Evolutionary conservation across 306 rosid species (phyloP).

Genomic region (Inga laurina): DNA sequence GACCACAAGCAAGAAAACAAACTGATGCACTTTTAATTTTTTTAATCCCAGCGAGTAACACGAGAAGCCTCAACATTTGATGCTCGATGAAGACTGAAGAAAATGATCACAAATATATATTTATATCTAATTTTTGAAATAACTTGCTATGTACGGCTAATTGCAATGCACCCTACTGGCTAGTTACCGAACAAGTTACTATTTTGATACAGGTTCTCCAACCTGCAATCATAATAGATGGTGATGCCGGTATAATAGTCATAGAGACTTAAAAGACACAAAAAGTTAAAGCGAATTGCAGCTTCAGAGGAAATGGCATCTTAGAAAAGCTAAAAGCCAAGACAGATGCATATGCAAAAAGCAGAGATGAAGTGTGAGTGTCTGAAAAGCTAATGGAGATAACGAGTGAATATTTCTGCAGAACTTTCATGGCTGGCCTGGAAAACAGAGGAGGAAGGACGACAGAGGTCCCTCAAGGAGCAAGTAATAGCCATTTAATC

Average conservation of each 20-base stretch:
- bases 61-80: background rate
- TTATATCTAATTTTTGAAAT: too few species aligned
- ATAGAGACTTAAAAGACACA: background rate
- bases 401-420: background rate
- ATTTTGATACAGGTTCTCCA: background rate
- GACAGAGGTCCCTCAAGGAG: background rate
- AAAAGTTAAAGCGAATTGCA: background rate
- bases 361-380: background rate
- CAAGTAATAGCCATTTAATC: constrained; percentile 21
- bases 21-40: background rate
- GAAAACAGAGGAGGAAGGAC: background rate
- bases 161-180: background rate
- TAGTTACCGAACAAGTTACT: background rate
- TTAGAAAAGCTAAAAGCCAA: background rate
- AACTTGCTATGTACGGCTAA: background rate
- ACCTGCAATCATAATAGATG: background rate
- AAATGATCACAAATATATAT: background rate
- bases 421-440: background rate
- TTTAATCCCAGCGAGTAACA: background rate
- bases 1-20: background rate
- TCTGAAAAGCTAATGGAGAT: background rate
- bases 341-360: background rate
- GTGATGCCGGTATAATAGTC: background rate
- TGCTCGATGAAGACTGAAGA: background rate
- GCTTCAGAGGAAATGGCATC: background rate